phyloP scores from a whole-genome alignment of 495 filamentous ascomycete species.

The Bacidia rubella region DNA sequence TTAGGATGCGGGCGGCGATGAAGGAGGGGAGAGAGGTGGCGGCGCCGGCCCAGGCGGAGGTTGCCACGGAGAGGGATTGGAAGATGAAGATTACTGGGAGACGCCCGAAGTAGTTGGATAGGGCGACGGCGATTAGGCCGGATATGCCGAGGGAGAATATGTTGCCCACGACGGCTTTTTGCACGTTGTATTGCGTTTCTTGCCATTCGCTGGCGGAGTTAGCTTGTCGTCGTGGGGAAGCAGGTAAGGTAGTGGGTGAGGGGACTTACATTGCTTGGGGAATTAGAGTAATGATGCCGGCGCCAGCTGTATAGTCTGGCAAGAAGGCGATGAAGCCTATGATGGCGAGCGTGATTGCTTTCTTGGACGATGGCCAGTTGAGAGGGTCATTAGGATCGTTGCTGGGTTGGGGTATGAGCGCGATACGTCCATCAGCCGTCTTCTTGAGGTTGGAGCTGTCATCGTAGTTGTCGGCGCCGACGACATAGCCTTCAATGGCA shows the following conservation, averaged over 20 bases:
- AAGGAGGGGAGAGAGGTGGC: slow-evolving; percentile 39
- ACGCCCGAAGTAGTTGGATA: slow-evolving; percentile 45
- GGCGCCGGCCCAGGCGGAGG: slow-evolving; percentile 37
- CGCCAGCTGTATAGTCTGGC: slow-evolving; percentile 43
- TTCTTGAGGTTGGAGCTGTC: slow-evolving; percentile 21
- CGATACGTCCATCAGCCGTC: slow-evolving; percentile 30
- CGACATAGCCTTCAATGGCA: not conserved
- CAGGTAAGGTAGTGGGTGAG: not conserved
- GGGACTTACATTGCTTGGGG: slow-evolving; percentile 31
- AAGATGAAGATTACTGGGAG: slow-evolving; percentile 48
- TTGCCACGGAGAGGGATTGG: slow-evolving; percentile 31
- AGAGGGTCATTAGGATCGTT: slow-evolving; percentile 43
- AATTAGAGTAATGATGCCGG: slow-evolving; percentile 38
- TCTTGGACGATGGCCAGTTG: slow-evolving; percentile 41
- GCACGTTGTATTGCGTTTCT: slow-evolving; percentile 36
- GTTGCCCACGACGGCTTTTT: slow-evolving; percentile 42
- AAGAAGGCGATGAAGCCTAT: slow-evolving; percentile 40
- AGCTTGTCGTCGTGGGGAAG: not conserved
- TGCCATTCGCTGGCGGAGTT: slow-evolving; percentile 27
- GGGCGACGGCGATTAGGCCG: slow-evolving; percentile 38
- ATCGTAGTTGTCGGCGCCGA: not conserved
- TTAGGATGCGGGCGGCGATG: slow-evolving; percentile 43
- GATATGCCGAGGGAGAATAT: slow-evolving; percentile 44
- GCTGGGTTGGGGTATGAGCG: slow-evolving; percentile 48
- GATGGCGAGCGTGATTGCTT: slow-evolving; percentile 40